Evolutionary conservation across 352 stramenopile species (phyloP).

Genomic region (Globisporangium perplexum): DNA sequence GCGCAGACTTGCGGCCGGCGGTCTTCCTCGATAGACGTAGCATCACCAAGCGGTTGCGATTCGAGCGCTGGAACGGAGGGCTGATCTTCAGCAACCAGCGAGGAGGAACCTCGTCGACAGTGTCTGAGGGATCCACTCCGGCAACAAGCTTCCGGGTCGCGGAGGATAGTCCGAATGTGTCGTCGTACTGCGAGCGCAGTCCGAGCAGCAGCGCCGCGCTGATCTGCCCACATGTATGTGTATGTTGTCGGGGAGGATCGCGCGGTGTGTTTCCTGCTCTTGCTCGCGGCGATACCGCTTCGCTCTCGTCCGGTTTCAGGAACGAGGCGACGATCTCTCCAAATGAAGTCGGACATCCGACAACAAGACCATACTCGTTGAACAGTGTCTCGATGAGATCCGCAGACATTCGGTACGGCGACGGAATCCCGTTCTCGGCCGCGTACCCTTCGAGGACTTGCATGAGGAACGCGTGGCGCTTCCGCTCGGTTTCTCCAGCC

Average conservation of each 20-base stretch:
- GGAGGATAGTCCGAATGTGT: constrained; percentile 54
- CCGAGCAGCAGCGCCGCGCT: constrained; percentile 47
- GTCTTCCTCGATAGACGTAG: constrained; percentile 29
- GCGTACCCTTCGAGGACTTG: constrained; percentile 57
- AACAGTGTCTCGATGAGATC: constrained; percentile 34
- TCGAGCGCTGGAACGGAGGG: constrained; percentile 42
- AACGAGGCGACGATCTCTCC: constrained; percentile 35
- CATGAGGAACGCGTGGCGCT: constrained; percentile 59
- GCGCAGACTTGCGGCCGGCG: constrained; percentile 29
- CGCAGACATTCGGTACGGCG: constrained; percentile 27
- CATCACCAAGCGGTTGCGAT: constrained; percentile 37
- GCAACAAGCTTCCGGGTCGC: constrained; percentile 19
- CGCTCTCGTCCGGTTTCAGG: constrained; percentile 1
- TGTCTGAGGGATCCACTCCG: neutral
- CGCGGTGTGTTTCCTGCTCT: neutral
- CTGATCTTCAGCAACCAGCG: constrained; percentile 65
- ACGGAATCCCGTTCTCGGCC: constrained; percentile 26
- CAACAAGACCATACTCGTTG: constrained; percentile 58
- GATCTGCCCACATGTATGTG: constrained; percentile 34
- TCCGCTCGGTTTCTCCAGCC: constrained; percentile 29
- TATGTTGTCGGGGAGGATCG: constrained; percentile 17
- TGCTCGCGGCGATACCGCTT: neutral
- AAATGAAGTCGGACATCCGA: constrained; percentile 46
- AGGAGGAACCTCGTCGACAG: constrained; percentile 22
- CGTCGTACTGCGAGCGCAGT: constrained; percentile 50